These are phyloP conservation scores for Tricholomella constricta DNA, from an alignment of 768 basidiomycete genomes.

Conservation along the genomic window DNA sequence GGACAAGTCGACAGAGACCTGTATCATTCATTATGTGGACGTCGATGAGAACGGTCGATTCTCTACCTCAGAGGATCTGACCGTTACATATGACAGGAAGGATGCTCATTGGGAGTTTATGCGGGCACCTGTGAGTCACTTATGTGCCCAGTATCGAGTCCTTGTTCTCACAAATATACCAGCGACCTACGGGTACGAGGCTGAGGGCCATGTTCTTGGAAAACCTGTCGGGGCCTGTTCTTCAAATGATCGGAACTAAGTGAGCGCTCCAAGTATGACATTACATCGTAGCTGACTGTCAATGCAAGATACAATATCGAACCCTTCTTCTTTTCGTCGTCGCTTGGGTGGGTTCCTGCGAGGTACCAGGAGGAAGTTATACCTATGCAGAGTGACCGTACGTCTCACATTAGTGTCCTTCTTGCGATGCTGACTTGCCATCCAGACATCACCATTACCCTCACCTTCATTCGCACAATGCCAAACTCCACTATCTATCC, in stretches of 20 bases:
- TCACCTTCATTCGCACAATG: slow-evolving; percentile 52
- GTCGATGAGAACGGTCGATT: slow-evolving; percentile 39
- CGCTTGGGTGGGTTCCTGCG: slow-evolving; percentile 61
- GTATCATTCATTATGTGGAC: slow-evolving; percentile 41
- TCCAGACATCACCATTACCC: slow-evolving; percentile 56
- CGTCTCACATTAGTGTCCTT: slow-evolving; percentile 15
- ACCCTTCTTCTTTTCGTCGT: slow-evolving; percentile 67
- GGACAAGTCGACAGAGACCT: slow-evolving; percentile 20
- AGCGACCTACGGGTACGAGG: slow-evolving; percentile 37
- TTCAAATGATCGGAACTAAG: slow-evolving; percentile 58
- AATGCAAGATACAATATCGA: slow-evolving; percentile 49
- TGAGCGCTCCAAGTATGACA: slow-evolving; percentile 15
- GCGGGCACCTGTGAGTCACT: slow-evolving; percentile 29
- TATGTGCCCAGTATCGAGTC: not conserved
- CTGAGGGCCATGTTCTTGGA: slow-evolving; percentile 53
- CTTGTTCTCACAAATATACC: not conserved
- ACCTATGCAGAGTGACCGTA: slow-evolving; percentile 39
- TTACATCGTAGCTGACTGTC: not conserved
- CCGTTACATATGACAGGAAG: slow-evolving; percentile 23
- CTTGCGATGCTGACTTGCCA: not conserved
- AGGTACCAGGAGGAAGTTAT: slow-evolving; percentile 51
- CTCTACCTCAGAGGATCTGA: slow-evolving; percentile 17
- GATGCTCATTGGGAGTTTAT: slow-evolving; percentile 36
- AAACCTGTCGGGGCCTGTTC: slow-evolving; percentile 47
- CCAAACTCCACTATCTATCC: slow-evolving; percentile 27